Evolutionary conservation across 2,329 filamentous ascomycete genomes (phyloP).

Genomic region (Talaromyces sp.): DNA sequence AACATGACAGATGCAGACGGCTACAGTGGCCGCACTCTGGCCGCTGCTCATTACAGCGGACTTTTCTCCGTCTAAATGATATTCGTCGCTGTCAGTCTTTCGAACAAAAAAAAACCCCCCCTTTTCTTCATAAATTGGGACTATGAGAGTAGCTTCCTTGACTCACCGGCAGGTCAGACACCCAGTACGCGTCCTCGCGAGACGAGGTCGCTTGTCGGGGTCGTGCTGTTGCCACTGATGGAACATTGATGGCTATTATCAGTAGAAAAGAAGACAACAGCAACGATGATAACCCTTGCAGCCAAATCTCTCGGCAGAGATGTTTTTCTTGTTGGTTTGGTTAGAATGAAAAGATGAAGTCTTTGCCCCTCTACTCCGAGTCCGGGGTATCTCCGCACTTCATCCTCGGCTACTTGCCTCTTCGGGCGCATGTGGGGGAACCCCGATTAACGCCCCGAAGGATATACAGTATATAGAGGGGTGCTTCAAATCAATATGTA

Average conservation of each 20-base stretch:
- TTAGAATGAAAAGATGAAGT: neutral
- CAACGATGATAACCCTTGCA: too few relatives aligned
- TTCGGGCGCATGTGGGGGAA: neutral
- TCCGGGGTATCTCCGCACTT: neutral
- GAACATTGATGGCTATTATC: constrained; percentile 1
- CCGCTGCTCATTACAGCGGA: constrained; percentile 52
- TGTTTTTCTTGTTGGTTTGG: neutral
- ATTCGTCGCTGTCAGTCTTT: neutral
- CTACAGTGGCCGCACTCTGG: constrained; percentile 52
- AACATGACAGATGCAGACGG: constrained; percentile 50
- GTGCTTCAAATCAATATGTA: neutral
- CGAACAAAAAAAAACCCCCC: neutral
- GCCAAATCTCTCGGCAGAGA: neutral
- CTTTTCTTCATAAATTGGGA: neutral
- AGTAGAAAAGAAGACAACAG: neutral
- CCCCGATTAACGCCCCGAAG: neutral
- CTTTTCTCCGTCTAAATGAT: constrained; percentile 46
- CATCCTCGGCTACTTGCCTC: constrained; percentile 1
- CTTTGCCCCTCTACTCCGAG: neutral
- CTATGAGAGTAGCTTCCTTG: neutral
- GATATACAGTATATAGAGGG: neutral
- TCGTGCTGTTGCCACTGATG: constrained; percentile 11
- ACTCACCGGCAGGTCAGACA: constrained; percentile 11
- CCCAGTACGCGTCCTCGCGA: constrained; percentile 8
- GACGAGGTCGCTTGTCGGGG: constrained; percentile 6